These are phyloP conservation scores for Colletotrichum simmondsii DNA, from an alignment of 2,329 filamentous ascomycete genomes.

Conservation along the genomic window DNA sequence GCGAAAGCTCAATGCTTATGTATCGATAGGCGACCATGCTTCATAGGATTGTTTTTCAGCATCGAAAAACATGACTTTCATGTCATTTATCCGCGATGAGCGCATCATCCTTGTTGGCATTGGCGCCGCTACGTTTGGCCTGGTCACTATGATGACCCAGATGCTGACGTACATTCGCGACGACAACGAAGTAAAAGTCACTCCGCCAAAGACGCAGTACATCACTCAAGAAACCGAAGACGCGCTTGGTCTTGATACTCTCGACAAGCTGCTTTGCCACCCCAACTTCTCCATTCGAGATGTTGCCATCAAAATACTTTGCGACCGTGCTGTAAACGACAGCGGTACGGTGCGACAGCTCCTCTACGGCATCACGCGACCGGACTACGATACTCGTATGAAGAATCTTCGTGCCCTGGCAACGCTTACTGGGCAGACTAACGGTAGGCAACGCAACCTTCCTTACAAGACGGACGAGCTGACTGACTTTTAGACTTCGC, in stretches of 20 bases:
- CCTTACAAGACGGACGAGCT: conserved; percentile 10
- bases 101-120: conserved; percentile 64
- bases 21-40: neutral
- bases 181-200: conserved; percentile 73
- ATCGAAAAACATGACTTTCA: conserved; percentile 35
- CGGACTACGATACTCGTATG: conserved; percentile 69
- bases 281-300: conserved; percentile 80
- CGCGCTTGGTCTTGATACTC: conserved; percentile 72
- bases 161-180: conserved; percentile 70
- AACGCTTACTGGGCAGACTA: conserved; percentile 59
- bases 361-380: conserved; percentile 67
- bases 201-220: conserved; percentile 75
- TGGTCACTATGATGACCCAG: conserved; percentile 67
- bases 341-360: conserved; percentile 59
- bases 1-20: neutral
- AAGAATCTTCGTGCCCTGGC: conserved; percentile 66
- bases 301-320: conserved; percentile 70
- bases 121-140: conserved; percentile 67
- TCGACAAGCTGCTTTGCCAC: conserved; percentile 75
- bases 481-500: conserved; percentile 39
- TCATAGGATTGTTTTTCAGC: neutral
- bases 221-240: conserved; percentile 82
- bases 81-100: conserved; percentile 58
- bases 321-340: conserved; percentile 70
- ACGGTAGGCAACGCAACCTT: conserved; percentile 5